These are phyloP conservation scores for Cercospora zeina DNA, from an alignment of 2,329 filamentous ascomycete species.

Conservation along the genomic window DNA sequence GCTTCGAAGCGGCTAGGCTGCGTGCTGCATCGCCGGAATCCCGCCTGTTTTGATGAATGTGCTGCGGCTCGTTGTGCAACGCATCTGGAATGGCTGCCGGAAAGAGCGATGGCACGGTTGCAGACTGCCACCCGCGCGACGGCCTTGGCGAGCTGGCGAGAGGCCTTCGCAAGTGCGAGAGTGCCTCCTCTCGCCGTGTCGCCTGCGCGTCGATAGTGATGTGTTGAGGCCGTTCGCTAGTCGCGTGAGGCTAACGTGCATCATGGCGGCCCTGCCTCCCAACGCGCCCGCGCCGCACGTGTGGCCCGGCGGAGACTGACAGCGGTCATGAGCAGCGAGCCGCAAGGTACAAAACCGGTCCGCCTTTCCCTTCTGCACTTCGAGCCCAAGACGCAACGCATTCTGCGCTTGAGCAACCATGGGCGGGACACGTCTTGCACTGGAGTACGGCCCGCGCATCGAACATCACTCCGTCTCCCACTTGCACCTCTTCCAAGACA, in stretches of 20 bases:
- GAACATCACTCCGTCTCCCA: constrained; percentile 34
- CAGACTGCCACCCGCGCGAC: constrained; percentile 4
- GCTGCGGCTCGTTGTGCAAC: constrained; percentile 19
- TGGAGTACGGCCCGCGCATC: constrained; percentile 34
- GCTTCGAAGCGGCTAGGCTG: constrained; percentile 17
- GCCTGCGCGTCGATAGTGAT: constrained; percentile 17
- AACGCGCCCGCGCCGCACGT: constrained; percentile 22
- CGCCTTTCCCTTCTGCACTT: constrained; percentile 22
- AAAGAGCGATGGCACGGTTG: constrained; percentile 15
- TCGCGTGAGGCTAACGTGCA: constrained; percentile 19
- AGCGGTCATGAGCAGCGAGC: constrained; percentile 24
- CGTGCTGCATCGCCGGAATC: constrained; percentile 19
- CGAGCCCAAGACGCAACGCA: constrained; percentile 22
- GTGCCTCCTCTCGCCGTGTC: constrained; percentile 15
- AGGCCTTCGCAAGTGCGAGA: constrained; percentile 17
- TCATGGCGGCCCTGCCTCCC: constrained; percentile 21
- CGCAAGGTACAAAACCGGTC: constrained; percentile 29
- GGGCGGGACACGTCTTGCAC: constrained; percentile 30
- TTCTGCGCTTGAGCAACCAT: constrained; percentile 28
- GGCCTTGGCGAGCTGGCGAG: constrained; percentile 16
- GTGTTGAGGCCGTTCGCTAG: constrained; percentile 16
- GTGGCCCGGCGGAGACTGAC: constrained; percentile 23
- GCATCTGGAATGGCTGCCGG: constrained; percentile 19
- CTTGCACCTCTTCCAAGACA: constrained; percentile 38
- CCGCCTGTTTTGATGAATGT: constrained; percentile 14